These are phyloP conservation scores for Dryas integrifolia DNA, from an alignment of 331 rosid species.

Conservation along the genomic window DNA sequence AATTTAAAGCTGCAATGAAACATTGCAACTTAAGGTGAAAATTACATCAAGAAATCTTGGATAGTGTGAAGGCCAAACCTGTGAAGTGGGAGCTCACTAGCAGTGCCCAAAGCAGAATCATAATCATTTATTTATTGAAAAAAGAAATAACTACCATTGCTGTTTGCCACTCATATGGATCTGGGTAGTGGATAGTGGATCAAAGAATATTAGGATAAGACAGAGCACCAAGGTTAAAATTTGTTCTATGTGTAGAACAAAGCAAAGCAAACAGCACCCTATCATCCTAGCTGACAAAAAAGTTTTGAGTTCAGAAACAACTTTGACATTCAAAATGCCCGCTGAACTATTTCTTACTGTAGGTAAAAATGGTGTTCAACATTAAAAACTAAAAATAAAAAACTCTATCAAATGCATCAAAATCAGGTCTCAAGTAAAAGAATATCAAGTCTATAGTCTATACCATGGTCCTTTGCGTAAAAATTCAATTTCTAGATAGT, in stretches of 20 bases:
- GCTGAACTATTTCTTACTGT: not conserved
- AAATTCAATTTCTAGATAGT: no score
- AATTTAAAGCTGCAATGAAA: no score
- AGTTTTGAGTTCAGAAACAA: not conserved
- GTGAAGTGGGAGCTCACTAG: no score
- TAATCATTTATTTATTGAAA: not conserved
- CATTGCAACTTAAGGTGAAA: no score
- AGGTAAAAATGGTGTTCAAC: no score
- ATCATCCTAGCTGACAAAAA: not conserved
- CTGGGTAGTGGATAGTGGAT: conserved; percentile 8
- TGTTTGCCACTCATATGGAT: conserved; percentile 13
- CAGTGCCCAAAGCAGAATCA: not conserved
- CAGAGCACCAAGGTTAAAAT: not conserved
- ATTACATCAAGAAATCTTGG: no score
- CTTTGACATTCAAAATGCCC: not conserved
- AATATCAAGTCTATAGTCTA: no score
- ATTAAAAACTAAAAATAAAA: no score
- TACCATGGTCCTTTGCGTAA: no score
- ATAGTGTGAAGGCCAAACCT: no score
- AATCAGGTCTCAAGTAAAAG: no score
- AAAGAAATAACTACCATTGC: not conserved
- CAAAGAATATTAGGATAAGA: conserved; percentile 1
- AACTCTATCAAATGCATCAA: no score
- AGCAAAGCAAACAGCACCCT: conserved; percentile 16
- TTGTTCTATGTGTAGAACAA: not conserved